A percentile compares a stretch with the other conserved stretches of the same genome.
Conservation (phyloP, 2,329 filamentous ascomycete species). For the Aulographum hederae region DNA sequence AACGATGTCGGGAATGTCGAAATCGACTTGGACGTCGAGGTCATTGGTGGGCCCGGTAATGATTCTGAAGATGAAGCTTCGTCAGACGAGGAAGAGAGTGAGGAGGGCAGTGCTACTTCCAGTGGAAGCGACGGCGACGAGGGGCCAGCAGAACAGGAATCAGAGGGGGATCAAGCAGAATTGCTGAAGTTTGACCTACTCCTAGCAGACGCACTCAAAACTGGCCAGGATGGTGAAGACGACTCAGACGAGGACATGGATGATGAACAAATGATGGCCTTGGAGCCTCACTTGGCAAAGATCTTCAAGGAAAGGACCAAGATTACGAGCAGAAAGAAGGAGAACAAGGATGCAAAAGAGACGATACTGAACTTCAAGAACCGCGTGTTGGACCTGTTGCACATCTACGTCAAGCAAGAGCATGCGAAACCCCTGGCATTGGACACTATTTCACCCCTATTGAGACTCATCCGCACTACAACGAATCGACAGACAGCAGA, state of each 20-base stretch:
- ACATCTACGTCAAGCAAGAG: slow-evolving; percentile 69
- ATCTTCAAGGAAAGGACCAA: slow-evolving; percentile 69
- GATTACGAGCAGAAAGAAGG: slow-evolving; percentile 43
- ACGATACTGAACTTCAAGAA: slow-evolving; percentile 90
- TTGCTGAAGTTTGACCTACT: slow-evolving; percentile 51
- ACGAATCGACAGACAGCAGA: slow-evolving; percentile 56
- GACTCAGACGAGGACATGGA: slow-evolving; percentile 67
- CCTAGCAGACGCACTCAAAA: slow-evolving; percentile 61
- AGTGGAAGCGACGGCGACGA: slow-evolving; percentile 21
- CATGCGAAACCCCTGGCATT: slow-evolving; percentile 49
- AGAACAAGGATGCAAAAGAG: slow-evolving; percentile 73
- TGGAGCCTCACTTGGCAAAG: slow-evolving; percentile 67
- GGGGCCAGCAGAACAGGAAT: slow-evolving; percentile 11
- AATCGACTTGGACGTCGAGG: slow-evolving; percentile 25
- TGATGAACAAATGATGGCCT: slow-evolving; percentile 83
- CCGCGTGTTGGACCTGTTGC: slow-evolving; percentile 72
- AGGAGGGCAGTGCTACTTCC: slow-evolving; percentile 2
- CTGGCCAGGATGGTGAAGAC: slow-evolving; percentile 37
- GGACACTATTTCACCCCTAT: slow-evolving; percentile 53
- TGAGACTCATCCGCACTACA: slow-evolving; percentile 61
- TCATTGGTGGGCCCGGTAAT: slow-evolving; percentile 21
- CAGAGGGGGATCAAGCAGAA: slow-evolving; percentile 28
- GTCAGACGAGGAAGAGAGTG: slow-evolving; percentile 11
- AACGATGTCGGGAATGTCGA: slow-evolving; percentile 27
- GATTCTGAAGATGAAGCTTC: slow-evolving; percentile 21